Evolutionary conservation across 169 alveolate genomes (phyloP).

Genomic region (Plasmodium blacklocki): DNA sequence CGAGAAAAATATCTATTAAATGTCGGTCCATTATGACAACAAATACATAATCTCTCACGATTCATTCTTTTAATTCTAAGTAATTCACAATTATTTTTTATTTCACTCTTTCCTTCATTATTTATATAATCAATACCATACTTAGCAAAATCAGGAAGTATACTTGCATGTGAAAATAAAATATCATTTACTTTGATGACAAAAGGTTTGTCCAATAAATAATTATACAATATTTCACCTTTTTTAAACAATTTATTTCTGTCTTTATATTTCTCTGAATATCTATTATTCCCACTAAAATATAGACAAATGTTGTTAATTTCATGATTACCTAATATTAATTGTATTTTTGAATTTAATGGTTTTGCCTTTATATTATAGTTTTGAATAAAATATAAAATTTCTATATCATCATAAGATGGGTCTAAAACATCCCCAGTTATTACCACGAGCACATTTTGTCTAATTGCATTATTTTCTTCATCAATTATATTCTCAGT

Average conservation of each 20-base stretch:
- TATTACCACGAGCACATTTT: constrained; percentile 41
- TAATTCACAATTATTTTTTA: constrained; percentile 47
- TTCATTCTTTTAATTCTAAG: constrained; percentile 9
- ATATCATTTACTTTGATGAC: constrained; percentile 52
- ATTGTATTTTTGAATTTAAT: constrained; percentile 13
- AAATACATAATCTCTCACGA: constrained; percentile 25
- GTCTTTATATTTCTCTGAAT: constrained; percentile 2
- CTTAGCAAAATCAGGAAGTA: constrained; percentile 50
- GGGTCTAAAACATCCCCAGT: constrained; percentile 75
- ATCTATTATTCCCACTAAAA: constrained; percentile 3
- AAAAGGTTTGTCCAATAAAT: constrained; percentile 47
- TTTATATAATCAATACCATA: constrained; percentile 65
- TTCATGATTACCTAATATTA: constrained; percentile 71
- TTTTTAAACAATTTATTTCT: constrained; percentile 62
- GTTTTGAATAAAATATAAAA: constrained; percentile 51
- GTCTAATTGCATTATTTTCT: constrained; percentile 18
- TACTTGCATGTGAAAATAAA: constrained; percentile 73
- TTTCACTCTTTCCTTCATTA: constrained; percentile 63
- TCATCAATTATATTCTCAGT: constrained; percentile 56
- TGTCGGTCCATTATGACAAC: constrained; percentile 64
- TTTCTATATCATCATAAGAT: constrained; percentile 57
- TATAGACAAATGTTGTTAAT: constrained; percentile 53
- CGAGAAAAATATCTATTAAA: constrained; percentile 53
- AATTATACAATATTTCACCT: constrained; percentile 24
- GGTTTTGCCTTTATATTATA: constrained; percentile 53